phyloP scores from a whole-genome alignment of 345 rosid species.

The Gynandropsis gynandra region DNA sequence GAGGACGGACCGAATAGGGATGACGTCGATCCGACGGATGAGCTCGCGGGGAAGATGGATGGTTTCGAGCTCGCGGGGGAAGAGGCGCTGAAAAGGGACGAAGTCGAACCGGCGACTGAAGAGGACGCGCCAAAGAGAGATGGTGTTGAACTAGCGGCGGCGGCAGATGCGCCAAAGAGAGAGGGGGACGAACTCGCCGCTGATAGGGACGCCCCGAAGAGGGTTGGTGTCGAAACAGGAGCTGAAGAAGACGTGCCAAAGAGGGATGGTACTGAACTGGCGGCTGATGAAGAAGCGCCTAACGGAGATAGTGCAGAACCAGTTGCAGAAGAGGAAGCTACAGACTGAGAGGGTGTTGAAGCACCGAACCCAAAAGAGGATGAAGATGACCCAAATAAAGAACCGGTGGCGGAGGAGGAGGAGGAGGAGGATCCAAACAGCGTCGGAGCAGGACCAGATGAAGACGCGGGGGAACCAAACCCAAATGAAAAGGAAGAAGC shows the following conservation, averaged over 20 bases:
- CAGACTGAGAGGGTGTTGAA: constrained; percentile 15
- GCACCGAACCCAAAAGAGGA: constrained; percentile 23
- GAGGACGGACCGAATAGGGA: constrained; percentile 17
- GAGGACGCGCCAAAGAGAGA: constrained; percentile 27
- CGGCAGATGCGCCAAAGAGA: constrained; percentile 28
- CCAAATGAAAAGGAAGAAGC: constrained; percentile 30
- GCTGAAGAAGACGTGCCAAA: constrained; percentile 25
- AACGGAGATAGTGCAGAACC: constrained; percentile 18
- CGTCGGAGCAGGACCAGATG: constrained; percentile 18
- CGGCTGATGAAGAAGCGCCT: constrained; percentile 20
- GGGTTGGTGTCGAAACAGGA: constrained; percentile 13
- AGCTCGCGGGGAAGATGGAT: constrained; percentile 21
- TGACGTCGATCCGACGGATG: constrained; percentile 1
- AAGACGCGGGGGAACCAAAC: constrained; percentile 25
- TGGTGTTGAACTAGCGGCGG: constrained; percentile 26
- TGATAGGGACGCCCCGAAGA: constrained; percentile 29
- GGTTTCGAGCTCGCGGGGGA: constrained; percentile 5
- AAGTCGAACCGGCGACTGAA: constrained; percentile 14
- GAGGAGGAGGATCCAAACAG: constrained; percentile 26
- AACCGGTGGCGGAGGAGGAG: constrained; percentile 15
- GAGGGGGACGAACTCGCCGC: constrained; percentile 21
- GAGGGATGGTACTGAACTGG: constrained; percentile 18
- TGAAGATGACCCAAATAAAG: constrained; percentile 26
- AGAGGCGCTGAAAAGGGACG: constrained; percentile 13
- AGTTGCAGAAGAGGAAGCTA: constrained; percentile 16